Evolutionary conservation across 2,329 filamentous ascomycete species (phyloP).

Genomic region (Colletotrichum cuscutae): DNA sequence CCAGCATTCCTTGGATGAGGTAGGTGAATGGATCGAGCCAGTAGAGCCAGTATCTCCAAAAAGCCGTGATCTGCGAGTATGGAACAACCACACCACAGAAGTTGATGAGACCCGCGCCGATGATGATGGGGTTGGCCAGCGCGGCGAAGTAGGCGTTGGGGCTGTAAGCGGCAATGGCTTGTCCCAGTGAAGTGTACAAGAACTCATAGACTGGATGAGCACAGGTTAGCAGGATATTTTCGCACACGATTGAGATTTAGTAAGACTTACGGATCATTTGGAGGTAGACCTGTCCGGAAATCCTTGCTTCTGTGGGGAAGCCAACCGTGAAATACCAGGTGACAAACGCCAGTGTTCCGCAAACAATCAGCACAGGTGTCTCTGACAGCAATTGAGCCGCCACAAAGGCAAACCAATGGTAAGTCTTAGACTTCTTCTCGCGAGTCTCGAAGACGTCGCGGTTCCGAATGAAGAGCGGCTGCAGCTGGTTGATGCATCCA

Average conservation of each 20-base stretch:
- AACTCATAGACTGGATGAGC: conserved; percentile 46
- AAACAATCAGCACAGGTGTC: conserved; percentile 56
- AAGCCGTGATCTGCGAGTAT: conserved; percentile 37
- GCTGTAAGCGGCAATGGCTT: conserved; percentile 58
- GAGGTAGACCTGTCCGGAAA: conserved; percentile 40
- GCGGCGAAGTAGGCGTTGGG: conserved; percentile 61
- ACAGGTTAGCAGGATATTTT: not conserved
- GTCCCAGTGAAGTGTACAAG: conserved; percentile 54
- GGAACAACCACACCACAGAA: conserved; percentile 42
- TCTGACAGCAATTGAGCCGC: conserved; percentile 57
- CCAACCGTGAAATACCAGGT: conserved; percentile 57
- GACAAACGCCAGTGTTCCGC: conserved; percentile 55
- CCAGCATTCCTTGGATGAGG: conserved; percentile 50
- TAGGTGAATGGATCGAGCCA: conserved; percentile 55
- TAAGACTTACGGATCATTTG: conserved; percentile 32
- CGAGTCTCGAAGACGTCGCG: conserved; percentile 60
- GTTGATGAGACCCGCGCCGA: conserved; percentile 50
- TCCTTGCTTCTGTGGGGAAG: conserved; percentile 40
- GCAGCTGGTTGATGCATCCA: conserved; percentile 58
- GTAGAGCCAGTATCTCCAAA: conserved; percentile 49
- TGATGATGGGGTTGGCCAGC: conserved; percentile 56
- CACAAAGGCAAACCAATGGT: conserved; percentile 59
- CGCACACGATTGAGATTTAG: no score
- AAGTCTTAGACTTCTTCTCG: conserved; percentile 63
- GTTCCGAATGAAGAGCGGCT: conserved; percentile 59